Conservation (phyloP, 306 rosid genomes). For the Fagus sylvatica region DNA sequence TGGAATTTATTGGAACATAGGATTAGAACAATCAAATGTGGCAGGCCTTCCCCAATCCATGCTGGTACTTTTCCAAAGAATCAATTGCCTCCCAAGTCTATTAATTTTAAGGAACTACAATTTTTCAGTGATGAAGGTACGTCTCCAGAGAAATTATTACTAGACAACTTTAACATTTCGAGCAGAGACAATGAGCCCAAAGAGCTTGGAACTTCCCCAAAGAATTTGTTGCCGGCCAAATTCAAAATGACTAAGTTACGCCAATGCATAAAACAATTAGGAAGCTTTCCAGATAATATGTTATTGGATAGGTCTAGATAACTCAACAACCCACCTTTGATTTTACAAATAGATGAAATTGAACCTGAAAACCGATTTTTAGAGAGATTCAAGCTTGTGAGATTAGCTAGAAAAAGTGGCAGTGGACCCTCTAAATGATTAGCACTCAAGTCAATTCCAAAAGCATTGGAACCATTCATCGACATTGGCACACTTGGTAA, state of each 20-base stretch:
- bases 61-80: slow-evolving; percentile 28
- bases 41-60: slow-evolving; percentile 13
- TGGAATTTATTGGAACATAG: slow-evolving; percentile 7
- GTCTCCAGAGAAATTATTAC: not conserved
- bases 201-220: slow-evolving; percentile 8
- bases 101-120: not conserved
- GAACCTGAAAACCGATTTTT: not conserved
- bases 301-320: not conserved
- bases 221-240: not conserved
- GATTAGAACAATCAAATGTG: slow-evolving; percentile 14
- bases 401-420: not conserved
- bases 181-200: not conserved
- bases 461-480: not conserved
- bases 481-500: slow-evolving; percentile 8
- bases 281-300: not conserved
- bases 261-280: not conserved
- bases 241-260: not conserved
- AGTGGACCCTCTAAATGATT: slow-evolving; percentile 24
- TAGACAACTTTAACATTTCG: not conserved
- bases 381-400: not conserved
- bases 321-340: not conserved
- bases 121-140: slow-evolving; percentile 18
- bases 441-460: slow-evolving; percentile 21
- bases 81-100: slow-evolving; percentile 34
- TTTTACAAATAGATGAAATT: not conserved